Conservation (phyloP, 148 eudicot genomes). For the Heliosperma pusillum region DNA sequence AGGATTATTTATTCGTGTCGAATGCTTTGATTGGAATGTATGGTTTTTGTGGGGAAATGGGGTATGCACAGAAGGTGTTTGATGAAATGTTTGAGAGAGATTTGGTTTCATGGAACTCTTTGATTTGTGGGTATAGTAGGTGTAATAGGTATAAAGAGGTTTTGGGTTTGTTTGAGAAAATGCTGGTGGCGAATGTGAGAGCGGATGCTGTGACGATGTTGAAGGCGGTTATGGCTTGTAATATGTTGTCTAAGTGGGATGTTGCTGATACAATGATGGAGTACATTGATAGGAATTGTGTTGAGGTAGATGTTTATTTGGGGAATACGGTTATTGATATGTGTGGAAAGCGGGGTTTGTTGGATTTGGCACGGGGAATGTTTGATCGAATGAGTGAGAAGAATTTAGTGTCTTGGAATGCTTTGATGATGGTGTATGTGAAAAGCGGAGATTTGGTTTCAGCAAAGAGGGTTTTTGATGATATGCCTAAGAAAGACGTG, state of each 20-base stretch:
- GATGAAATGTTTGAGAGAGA: slow-evolving; percentile 59
- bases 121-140: slow-evolving; percentile 71
- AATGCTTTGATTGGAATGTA: slow-evolving; percentile 74
- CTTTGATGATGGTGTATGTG: slow-evolving; percentile 52
- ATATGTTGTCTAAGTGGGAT: slow-evolving; percentile 44
- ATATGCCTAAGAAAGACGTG: slow-evolving; percentile 66
- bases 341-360: slow-evolving; percentile 52
- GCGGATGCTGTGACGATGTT: slow-evolving; percentile 67
- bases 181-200: slow-evolving; percentile 41
- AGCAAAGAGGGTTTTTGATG: slow-evolving; percentile 54
- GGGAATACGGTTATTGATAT: slow-evolving; percentile 69
- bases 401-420: slow-evolving; percentile 71
- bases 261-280: slow-evolving; percentile 41
- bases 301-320: slow-evolving; percentile 59
- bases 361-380: slow-evolving; percentile 41
- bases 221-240: slow-evolving; percentile 65
- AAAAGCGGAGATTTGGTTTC: slow-evolving; percentile 46
- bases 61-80: slow-evolving; percentile 48
- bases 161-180: slow-evolving; percentile 40
- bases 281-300: slow-evolving; percentile 41
- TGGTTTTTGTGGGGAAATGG: slow-evolving; percentile 44
- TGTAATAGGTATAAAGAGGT: slow-evolving; percentile 42
- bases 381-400: slow-evolving; percentile 54
- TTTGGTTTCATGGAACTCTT: slow-evolving; percentile 75
- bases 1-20: slow-evolving; percentile 43